Evolutionary conservation across 768 basidiomycete genomes (phyloP).

Genomic region (Melanogaster broomeanus): DNA sequence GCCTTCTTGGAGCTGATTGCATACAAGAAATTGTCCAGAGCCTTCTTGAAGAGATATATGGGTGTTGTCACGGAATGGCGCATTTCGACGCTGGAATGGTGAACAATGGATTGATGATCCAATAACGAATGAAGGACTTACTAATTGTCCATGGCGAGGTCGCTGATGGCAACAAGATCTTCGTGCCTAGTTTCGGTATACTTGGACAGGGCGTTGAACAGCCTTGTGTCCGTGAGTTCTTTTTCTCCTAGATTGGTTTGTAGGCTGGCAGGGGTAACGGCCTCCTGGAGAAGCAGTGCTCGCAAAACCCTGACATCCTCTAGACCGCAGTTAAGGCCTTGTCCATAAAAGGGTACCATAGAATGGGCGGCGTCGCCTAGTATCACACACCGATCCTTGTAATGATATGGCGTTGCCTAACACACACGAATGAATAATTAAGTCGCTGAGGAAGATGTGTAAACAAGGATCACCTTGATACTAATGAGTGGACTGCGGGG

Average conservation of each 20-base stretch:
- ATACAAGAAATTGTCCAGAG: constrained; percentile 75
- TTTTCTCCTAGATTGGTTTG: constrained; percentile 30
- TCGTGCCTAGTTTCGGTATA: constrained; percentile 85
- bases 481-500: constrained; percentile 89
- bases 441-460: constrained; percentile 17
- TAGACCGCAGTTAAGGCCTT: constrained; percentile 96
- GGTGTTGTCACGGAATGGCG: constrained; percentile 87
- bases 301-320: constrained; percentile 94
- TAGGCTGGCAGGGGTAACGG: constrained; percentile 51
- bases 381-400: constrained; percentile 82
- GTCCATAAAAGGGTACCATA: constrained; percentile 98
- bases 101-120: constrained; percentile 20
- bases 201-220: constrained; percentile 66
- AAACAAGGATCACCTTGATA: constrained; percentile 71
- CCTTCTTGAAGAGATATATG: constrained; percentile 75
- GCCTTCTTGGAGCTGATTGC: constrained; percentile 54
- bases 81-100: constrained; percentile 80
- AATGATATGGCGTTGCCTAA: constrained; percentile 87
- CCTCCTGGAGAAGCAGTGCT: constrained; percentile 69
- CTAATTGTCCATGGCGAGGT: constrained; percentile 97
- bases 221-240: constrained; percentile 49
- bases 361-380: constrained; percentile 96
- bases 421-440: constrained; percentile 12
- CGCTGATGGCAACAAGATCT: constrained; percentile 87
- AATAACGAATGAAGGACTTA: constrained; percentile 48